Evolutionary conservation across 2,329 filamentous ascomycete genomes (phyloP), one percentile per base, ranked within the genome.

Genomic region (Lecanicillium sp.): DNA sequence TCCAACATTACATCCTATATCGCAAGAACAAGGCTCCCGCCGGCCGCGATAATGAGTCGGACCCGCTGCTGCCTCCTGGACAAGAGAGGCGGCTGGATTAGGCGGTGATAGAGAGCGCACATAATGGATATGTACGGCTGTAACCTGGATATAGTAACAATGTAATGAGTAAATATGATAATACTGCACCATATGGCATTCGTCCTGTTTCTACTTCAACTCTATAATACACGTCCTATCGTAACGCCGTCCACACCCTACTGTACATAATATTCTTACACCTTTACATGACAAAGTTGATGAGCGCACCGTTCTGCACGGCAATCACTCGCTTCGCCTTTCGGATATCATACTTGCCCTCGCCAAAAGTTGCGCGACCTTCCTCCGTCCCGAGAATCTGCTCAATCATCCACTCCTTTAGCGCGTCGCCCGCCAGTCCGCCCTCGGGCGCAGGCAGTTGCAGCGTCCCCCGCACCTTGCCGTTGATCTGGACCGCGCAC

Each of bases 1-100:
- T 78, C 4, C 93, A 98, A 69, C 93, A 97, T 67, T 97, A 90
- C 58, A 70, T 90, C 29, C 65, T 95, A 17, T 97, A 95, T 49
- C 58, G 61, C 20, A 46, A 49, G 19, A 33, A 15, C 29, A 36
- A 38, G n/a, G 37, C 23, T 5, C 47, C 49, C 26, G 46, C 33
- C 23, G 37, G 40, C 6, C 42, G 44, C 11, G 52, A 54, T 17
- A 52, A 52, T 6, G 60, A 63, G 38, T 51, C 39, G 9, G 57
- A 60, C 43, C 52, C 61, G 1, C 46, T 67, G 51, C 51, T 68
- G 17, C 44, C 37, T 23, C 38, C 45, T 4, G 61, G 60, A 5
- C 60, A 63, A 40, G 59, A 63, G 54, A 54, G 60, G 44, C 52
- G 52, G 23, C 11, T 52, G 17, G 48, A 55, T 32, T 57, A 52